Conservation (phyloP, 1,139 yeast genomes). For the Kurtzmaniella quercitrusa region DNA sequence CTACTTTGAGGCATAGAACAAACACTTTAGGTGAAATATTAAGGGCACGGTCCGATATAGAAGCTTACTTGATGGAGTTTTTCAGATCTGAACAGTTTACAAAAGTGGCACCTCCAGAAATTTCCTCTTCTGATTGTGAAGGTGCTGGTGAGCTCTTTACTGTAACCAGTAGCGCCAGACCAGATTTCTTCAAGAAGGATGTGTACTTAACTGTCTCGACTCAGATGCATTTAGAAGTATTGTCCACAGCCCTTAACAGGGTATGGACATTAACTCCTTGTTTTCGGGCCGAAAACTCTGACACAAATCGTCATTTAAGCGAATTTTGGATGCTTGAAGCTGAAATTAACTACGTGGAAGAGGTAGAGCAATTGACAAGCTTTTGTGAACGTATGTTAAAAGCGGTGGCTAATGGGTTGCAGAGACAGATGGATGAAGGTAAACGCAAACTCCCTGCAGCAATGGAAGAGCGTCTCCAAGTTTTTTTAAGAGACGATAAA, state of each 20-base stretch:
- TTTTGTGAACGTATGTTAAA: conserved; percentile 72
- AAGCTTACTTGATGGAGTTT: conserved; percentile 48
- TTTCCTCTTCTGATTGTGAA: conserved; percentile 92
- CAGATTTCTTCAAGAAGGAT: conserved; percentile 58
- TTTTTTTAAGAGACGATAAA: conserved; percentile 19
- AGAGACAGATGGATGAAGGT: conserved; percentile 13
- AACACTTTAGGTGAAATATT: conserved; percentile 60
- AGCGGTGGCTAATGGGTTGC: conserved; percentile 47
- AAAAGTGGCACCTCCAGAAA: conserved; percentile 80
- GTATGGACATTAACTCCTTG: conserved; percentile 93
- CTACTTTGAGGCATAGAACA: conserved; percentile 79
- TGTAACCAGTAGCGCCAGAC: conserved; percentile 33
- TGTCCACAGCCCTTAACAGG: conserved; percentile 68
- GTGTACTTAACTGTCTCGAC: conserved; percentile 86
- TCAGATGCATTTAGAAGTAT: conserved; percentile 83
- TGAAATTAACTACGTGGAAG: conserved; percentile 67
- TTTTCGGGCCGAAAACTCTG: conserved; percentile 89
- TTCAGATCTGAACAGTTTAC: conserved; percentile 52
- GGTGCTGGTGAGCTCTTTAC: conserved; percentile 93
- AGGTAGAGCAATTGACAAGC: conserved; percentile 55
- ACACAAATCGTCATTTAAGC: conserved; percentile 85
- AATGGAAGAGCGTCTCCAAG: conserved; percentile 19
- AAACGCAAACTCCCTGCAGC: conserved; percentile 21
- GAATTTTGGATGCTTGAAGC: conserved; percentile 99
- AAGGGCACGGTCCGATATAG: conserved; percentile 69